A percentile compares a stretch with the other conserved stretches of the same genome.
Conservation (phyloP, 805 yeast genomes). For the Metschnikowia baotianmanensis region DNA sequence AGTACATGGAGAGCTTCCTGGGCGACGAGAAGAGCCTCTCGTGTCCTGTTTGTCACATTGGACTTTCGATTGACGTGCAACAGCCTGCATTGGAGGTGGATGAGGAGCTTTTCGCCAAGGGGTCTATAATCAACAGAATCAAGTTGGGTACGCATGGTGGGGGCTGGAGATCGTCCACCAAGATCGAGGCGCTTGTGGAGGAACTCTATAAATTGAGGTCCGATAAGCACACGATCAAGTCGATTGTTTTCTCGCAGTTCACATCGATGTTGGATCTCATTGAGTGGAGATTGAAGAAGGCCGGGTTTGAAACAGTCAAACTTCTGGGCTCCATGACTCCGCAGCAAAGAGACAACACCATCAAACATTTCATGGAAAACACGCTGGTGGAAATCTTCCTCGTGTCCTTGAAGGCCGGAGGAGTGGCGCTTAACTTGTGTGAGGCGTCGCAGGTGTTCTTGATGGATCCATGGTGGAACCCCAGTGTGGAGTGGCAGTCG, state of each 20-base stretch:
- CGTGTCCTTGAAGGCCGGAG: slow-evolving; percentile 97
- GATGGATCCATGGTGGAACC: slow-evolving; percentile 99
- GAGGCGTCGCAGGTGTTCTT: slow-evolving; percentile 97
- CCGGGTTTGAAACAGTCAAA: slow-evolving; percentile 93
- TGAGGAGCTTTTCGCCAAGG: slow-evolving; percentile 55
- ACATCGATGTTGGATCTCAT: slow-evolving; percentile 94
- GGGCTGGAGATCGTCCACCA: slow-evolving; percentile 91
- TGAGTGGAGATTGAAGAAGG: slow-evolving; percentile 92
- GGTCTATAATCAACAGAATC: slow-evolving; percentile 80
- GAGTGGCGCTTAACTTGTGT: slow-evolving; percentile 93
- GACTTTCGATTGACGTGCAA: slow-evolving; percentile 82
- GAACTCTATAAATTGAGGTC: slow-evolving; percentile 85
- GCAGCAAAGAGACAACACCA: slow-evolving; percentile 87
- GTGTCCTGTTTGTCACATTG: slow-evolving; percentile 97
- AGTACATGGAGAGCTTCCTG: slow-evolving; percentile 78
- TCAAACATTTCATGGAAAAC: slow-evolving; percentile 87
- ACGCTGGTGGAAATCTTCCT: slow-evolving; percentile 90
- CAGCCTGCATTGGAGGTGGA: slow-evolving; percentile 82
- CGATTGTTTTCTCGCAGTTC: slow-evolving; percentile 96
- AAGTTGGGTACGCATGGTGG: slow-evolving; percentile 67
- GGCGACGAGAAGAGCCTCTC: slow-evolving; percentile 61
- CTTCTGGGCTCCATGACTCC: slow-evolving; percentile 98
- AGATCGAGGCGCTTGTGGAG: slow-evolving; percentile 93
- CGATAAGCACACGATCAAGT: slow-evolving; percentile 84
- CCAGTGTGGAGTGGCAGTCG: slow-evolving; percentile 96